These are phyloP conservation scores for Venturia asperata DNA, from an alignment of 2,329 filamentous ascomycete species.

Conservation along the genomic window DNA sequence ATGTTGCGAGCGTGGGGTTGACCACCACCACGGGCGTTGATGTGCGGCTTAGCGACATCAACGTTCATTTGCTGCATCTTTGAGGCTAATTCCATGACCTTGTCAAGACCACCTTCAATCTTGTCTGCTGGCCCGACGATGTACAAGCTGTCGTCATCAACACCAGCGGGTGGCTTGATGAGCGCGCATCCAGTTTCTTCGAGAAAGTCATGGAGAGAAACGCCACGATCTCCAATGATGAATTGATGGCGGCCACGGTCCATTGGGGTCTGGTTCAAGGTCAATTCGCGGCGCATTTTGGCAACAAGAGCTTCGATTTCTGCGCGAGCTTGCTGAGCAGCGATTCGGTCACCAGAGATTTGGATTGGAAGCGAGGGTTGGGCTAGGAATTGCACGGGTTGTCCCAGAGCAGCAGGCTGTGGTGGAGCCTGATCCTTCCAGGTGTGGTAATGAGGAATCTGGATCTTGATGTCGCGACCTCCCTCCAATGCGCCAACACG, in stretches of 20 bases:
- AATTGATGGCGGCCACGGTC: slow-evolving; percentile 88
- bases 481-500: slow-evolving; percentile 56
- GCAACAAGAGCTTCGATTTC: slow-evolving; percentile 74
- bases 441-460: slow-evolving; percentile 73
- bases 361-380: slow-evolving; percentile 72
- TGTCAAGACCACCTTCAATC: slow-evolving; percentile 69
- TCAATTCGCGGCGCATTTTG: slow-evolving; percentile 67
- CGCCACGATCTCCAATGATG: slow-evolving; percentile 78
- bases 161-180: slow-evolving; percentile 66
- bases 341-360: slow-evolving; percentile 75
- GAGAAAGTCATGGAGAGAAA: slow-evolving; percentile 78
- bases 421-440: slow-evolving; percentile 64
- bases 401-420: slow-evolving; percentile 49
- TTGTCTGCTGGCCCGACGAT: slow-evolving; percentile 72
- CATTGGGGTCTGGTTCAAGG: slow-evolving; percentile 71
- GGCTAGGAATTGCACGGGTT: slow-evolving; percentile 63
- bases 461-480: slow-evolving; percentile 68
- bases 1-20: slow-evolving; percentile 76
- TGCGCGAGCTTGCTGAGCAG: slow-evolving; percentile 70
- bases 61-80: slow-evolving; percentile 79
- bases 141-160: slow-evolving; percentile 76
- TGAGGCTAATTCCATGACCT: slow-evolving; percentile 80
- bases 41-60: slow-evolving; percentile 74
- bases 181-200: slow-evolving; percentile 85
- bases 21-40: slow-evolving; percentile 62